Evolutionary conservation across 208 protist species (phyloP).

Genomic region (Crithidia sp.): DNA sequence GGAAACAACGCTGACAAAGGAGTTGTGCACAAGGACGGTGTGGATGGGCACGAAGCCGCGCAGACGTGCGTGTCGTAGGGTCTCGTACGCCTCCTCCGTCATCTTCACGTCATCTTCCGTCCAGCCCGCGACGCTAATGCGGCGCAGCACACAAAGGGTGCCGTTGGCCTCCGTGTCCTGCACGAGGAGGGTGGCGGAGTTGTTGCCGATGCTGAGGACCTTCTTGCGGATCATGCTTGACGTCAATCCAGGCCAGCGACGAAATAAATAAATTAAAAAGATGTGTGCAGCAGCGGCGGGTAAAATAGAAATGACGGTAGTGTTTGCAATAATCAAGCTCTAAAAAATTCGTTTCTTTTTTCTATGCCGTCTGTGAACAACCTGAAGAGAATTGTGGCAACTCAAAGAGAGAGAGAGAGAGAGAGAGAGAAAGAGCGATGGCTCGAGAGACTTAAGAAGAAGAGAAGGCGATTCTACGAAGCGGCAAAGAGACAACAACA

Average conservation of each 20-base stretch:
- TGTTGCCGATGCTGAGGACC: conserved; percentile 68
- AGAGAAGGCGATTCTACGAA: no score
- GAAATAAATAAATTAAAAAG: background rate
- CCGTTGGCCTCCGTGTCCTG: conserved; percentile 68
- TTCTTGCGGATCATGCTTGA: conserved; percentile 78
- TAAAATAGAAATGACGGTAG: no score
- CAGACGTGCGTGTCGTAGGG: conserved; percentile 34
- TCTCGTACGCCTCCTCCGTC: conserved; percentile 49
- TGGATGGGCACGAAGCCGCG: conserved; percentile 59
- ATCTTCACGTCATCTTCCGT: conserved; percentile 32
- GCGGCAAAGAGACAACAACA: no score
- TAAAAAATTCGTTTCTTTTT: no score
- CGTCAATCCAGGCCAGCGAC: background rate
- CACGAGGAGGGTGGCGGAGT: conserved; percentile 82
- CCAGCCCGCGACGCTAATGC: conserved; percentile 68
- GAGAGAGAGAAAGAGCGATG: no score
- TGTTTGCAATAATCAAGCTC: no score
- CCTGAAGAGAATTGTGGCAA: no score
- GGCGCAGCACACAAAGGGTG: conserved; percentile 66
- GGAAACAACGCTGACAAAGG: conserved; percentile 74
- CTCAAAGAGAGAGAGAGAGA: no score
- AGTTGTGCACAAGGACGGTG: conserved; percentile 59
- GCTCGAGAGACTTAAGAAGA: no score
- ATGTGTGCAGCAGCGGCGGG: no score
- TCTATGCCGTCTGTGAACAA: no score